phyloP scores from a whole-genome alignment of 441 rosid genomes.

The Bocquillonia castaneifolia region DNA sequence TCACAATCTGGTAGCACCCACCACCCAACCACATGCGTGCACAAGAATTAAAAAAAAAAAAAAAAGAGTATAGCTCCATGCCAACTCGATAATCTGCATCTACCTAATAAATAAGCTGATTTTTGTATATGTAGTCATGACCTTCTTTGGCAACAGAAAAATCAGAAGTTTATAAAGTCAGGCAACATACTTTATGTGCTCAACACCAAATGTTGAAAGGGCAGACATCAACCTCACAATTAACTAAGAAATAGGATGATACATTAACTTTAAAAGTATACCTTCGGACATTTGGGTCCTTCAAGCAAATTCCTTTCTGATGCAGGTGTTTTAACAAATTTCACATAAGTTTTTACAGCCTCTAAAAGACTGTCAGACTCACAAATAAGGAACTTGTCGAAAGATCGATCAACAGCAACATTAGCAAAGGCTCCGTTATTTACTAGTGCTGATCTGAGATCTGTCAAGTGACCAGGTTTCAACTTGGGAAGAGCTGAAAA shows the following conservation, averaged over 20 bases:
- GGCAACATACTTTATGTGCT: not conserved
- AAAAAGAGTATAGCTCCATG: not conserved
- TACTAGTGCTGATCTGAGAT: constrained; percentile 79
- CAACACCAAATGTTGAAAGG: not conserved
- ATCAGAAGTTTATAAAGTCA: not conserved
- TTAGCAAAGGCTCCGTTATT: constrained; percentile 79
- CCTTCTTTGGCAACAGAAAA: not conserved
- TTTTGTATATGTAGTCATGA: not conserved
- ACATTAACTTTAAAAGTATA: constrained; percentile 19
- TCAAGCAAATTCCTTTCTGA: constrained; percentile 39
- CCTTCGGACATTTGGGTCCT: constrained; percentile 90
- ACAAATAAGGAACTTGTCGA: constrained; percentile 54
- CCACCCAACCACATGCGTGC: no score
- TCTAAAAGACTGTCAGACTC: constrained; percentile 58
- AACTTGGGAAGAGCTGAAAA: constrained; percentile 76
- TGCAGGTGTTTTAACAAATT: constrained; percentile 38
- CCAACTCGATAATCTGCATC: not conserved
- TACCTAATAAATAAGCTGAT: not conserved
- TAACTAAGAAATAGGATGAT: not conserved
- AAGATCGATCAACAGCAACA: constrained; percentile 60
- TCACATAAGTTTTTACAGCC: constrained; percentile 53
- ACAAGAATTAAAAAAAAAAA: no score
- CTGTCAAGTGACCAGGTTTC: constrained; percentile 95
- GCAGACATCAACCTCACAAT: not conserved
- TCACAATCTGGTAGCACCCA: not conserved